Percentiles rank a stretch among this genome's conserved stretches.
These are phyloP conservation scores for Hypoxylon sp. DNA, from an alignment of 2,329 filamentous ascomycete genomes.

Conservation along the genomic window DNA sequence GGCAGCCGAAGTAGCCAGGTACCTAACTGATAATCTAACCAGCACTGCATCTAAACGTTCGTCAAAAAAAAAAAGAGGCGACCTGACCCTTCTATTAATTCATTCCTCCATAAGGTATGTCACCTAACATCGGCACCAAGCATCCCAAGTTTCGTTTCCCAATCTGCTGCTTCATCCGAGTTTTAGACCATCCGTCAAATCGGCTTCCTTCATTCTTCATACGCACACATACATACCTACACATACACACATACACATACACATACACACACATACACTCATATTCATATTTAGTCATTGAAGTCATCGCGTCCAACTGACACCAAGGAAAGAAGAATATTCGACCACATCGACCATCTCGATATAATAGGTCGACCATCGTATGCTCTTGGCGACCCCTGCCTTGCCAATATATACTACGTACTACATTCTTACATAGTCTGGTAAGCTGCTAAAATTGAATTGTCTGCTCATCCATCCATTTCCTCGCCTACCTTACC, in stretches of 20 bases:
- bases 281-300: no score
- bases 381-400: slow-evolving; percentile 31
- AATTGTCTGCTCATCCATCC: slow-evolving; percentile 1
- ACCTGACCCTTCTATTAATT: slow-evolving; percentile 25
- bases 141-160: slow-evolving; percentile 31
- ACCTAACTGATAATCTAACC: slow-evolving; percentile 13
- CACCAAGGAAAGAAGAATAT: slow-evolving; percentile 7
- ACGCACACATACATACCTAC: not conserved
- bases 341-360: slow-evolving; percentile 21
- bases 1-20: slow-evolving; percentile 26
- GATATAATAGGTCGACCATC: slow-evolving; percentile 36
- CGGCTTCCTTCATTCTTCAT: not conserved
- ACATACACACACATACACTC: not conserved
- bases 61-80: slow-evolving; percentile 27
- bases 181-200: slow-evolving; percentile 34
- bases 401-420: slow-evolving; percentile 18
- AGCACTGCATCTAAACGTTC: no score
- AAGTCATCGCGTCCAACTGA: no score
- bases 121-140: slow-evolving; percentile 12
- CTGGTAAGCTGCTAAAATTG: not conserved
- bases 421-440: not conserved
- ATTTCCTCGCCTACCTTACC: slow-evolving; percentile 14
- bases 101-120: slow-evolving; percentile 29
- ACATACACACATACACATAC: not conserved
- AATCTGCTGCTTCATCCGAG: slow-evolving; percentile 29